Percentiles rank a stretch among this genome's conserved stretches.
Evolutionary conservation across 805 yeast genomes (phyloP).

Genomic region (Saturnispora galanensis): DNA sequence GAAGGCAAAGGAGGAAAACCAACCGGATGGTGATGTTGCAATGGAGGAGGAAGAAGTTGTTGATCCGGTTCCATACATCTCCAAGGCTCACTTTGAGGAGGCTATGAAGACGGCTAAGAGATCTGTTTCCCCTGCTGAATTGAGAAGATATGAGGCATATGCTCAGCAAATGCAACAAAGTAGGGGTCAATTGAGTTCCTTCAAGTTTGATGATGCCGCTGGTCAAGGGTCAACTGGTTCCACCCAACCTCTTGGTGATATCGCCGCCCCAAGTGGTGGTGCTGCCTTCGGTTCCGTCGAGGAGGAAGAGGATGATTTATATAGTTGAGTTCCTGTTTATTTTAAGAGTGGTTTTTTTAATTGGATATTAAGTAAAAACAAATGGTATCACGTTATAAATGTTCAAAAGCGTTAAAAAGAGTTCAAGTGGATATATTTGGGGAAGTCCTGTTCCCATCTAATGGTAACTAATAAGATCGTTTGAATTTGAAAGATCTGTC

Average conservation of each 20-base stretch:
- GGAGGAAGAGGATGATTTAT: slow-evolving; percentile 37
- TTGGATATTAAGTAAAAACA: not conserved
- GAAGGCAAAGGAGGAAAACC: slow-evolving; percentile 33
- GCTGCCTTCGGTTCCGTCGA: slow-evolving; percentile 44
- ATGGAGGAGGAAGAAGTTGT: slow-evolving; percentile 60
- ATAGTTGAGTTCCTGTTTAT: slow-evolving; percentile 22
- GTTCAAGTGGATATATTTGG: not conserved
- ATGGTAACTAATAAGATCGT: not conserved
- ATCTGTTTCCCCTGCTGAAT: slow-evolving; percentile 92
- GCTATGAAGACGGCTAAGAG: slow-evolving; percentile 99
- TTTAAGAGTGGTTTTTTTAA: slow-evolving; percentile 2
- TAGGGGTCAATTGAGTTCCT: slow-evolving; percentile 88
- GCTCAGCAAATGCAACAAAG: slow-evolving; percentile 94
- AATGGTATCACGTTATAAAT: not conserved
- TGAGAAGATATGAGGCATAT: slow-evolving; percentile 97
- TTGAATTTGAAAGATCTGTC: slow-evolving; percentile 4
- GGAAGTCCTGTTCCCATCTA: not conserved
- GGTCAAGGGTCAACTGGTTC: slow-evolving; percentile 14
- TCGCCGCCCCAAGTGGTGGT: slow-evolving; percentile 25
- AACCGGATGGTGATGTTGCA: slow-evolving; percentile 30
- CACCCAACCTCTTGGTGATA: slow-evolving; percentile 23
- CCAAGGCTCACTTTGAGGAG: slow-evolving; percentile 92
- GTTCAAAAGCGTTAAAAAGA: not conserved
- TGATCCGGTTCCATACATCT: slow-evolving; percentile 93
- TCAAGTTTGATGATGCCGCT: slow-evolving; percentile 58